These are phyloP conservation scores for Ehretia macrophylla DNA, from an alignment of 257 asterid species.

Conservation along the genomic window DNA sequence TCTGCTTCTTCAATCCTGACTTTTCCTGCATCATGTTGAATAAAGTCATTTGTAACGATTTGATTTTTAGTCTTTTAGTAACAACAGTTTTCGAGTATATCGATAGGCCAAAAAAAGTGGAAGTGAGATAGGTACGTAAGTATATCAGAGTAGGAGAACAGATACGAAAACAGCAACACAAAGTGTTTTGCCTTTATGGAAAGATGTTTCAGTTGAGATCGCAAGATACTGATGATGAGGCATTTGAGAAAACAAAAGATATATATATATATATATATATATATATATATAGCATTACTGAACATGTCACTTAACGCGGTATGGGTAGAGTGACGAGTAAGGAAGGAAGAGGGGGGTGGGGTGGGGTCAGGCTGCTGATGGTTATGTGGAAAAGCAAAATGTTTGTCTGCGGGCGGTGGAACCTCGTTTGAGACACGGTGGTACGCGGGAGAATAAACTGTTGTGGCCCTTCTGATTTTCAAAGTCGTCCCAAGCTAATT, in stretches of 20 bases:
- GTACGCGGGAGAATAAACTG: conserved; percentile 28
- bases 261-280: neutral
- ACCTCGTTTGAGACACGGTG: conserved; percentile 38
- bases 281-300: neutral
- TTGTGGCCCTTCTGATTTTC: neutral
- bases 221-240: neutral
- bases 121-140: neutral
- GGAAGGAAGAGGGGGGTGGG: neutral
- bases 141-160: neutral
- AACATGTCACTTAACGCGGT: conserved; percentile 33
- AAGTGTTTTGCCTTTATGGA: conserved; percentile 1
- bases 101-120: neutral
- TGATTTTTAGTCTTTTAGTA: no score
- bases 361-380: no score
- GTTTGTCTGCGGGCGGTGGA: conserved; percentile 29
- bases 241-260: neutral
- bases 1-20: conserved; percentile 33
- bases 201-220: conserved; percentile 2
- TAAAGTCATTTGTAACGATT: no score
- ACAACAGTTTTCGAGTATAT: no score
- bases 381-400: no score
- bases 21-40: conserved; percentile 9
- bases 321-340: neutral
- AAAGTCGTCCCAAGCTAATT: no score
- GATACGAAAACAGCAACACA: neutral